These are phyloP conservation scores for Sugiyamaella castrensis DNA, from an alignment of 1,139 yeast genomes.

Conservation along the genomic window DNA sequence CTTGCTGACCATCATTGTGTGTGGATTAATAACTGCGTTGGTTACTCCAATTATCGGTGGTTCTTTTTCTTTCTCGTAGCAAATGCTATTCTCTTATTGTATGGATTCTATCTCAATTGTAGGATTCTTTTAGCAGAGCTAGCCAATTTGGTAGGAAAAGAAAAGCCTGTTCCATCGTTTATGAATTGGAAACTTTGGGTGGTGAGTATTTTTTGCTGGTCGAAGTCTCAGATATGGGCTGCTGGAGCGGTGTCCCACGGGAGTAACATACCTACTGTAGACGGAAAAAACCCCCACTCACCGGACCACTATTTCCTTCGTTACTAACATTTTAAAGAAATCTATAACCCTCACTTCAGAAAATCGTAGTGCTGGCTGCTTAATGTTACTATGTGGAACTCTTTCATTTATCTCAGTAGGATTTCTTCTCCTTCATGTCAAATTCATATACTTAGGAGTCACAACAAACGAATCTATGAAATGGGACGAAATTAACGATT, in stretches of 20 bases:
- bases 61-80: conserved; percentile 60
- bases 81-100: conserved; percentile 54
- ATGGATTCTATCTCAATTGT: conserved; percentile 55
- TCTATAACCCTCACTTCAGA: not conserved
- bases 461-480: conserved; percentile 89
- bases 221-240: too few relatives aligned
- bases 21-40: conserved; percentile 94
- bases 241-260: too few relatives aligned
- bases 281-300: too few relatives aligned
- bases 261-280: too few relatives aligned
- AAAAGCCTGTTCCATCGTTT: not conserved
- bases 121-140: conserved; percentile 30
- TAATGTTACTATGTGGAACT: conserved; percentile 52
- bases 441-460: conserved; percentile 69
- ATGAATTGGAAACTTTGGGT: conserved; percentile 8
- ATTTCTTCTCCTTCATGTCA: conserved; percentile 60
- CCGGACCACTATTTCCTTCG: too few relatives aligned
- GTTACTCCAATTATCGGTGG: conserved; percentile 68
- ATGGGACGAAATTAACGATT: conserved; percentile 71
- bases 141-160: conserved; percentile 4
- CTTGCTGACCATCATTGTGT: conserved; percentile 88
- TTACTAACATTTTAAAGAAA: conserved; percentile 1
- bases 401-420: conserved; percentile 53
- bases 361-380: conserved; percentile 45
- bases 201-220: not conserved